Evolutionary conservation across 495 filamentous ascomycete species (phyloP).

Genomic region (Elasticomyces elasticus): DNA sequence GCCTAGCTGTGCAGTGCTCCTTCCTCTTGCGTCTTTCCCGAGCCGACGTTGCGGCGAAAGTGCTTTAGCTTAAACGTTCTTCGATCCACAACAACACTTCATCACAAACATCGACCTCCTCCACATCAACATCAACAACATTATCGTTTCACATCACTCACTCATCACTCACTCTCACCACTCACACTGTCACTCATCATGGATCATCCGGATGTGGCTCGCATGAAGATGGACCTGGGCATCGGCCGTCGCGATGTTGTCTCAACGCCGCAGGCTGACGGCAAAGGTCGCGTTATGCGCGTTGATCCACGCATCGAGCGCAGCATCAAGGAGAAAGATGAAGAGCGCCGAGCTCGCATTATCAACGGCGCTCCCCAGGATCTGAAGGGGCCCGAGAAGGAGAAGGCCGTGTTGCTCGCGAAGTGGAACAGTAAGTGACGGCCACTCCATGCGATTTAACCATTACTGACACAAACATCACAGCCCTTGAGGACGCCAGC

Average conservation of each 20-base stretch:
- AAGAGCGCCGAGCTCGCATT: background rate
- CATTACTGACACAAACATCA: background rate
- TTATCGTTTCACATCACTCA: background rate
- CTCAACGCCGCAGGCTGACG: constrained; percentile 1
- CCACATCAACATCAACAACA: background rate
- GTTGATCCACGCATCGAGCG: background rate
- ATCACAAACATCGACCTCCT: background rate
- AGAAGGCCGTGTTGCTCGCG: background rate
- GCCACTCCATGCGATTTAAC: background rate
- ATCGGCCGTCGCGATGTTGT: constrained; percentile 8
- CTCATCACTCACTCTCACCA: background rate
- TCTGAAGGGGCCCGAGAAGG: background rate
- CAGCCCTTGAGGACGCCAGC: background rate
- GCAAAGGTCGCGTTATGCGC: background rate
- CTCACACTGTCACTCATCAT: background rate
- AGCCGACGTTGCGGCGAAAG: too few species aligned
- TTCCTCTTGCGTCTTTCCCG: too few species aligned
- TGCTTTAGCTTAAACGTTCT: too few species aligned
- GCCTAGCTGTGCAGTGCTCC: too few species aligned
- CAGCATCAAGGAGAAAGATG: background rate
- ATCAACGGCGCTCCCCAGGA: background rate
- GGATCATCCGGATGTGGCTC: background rate
- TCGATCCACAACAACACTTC: too few species aligned
- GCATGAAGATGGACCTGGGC: constrained; percentile 16
- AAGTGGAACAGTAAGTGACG: constrained; percentile 14